These are phyloP conservation scores for Mucor saturninus DNA, from an alignment of 371 early-diverging fungal genomes.

Conservation along the genomic window DNA sequence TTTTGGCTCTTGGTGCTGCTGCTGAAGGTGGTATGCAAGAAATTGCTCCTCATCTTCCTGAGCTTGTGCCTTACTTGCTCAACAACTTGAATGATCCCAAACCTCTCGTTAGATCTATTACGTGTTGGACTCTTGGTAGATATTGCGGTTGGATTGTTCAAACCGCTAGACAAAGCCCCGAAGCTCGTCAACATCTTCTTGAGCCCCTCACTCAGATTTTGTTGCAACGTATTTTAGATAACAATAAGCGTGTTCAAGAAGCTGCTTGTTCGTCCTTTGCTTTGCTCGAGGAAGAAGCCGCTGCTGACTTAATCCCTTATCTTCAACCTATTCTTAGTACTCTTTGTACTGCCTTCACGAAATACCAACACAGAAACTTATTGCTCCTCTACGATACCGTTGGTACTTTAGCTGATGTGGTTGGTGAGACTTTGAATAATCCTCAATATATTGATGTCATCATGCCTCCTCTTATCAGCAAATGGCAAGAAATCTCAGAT, in stretches of 20 bases:
- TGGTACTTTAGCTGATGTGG: slow-evolving; percentile 92
- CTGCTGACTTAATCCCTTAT: slow-evolving; percentile 76
- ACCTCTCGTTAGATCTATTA: slow-evolving; percentile 94
- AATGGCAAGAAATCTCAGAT: slow-evolving; percentile 79
- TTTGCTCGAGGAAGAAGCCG: slow-evolving; percentile 88
- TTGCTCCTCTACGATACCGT: slow-evolving; percentile 91
- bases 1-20: slow-evolving; percentile 95
- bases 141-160: slow-evolving; percentile 80
- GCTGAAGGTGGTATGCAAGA: slow-evolving; percentile 91
- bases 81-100: slow-evolving; percentile 79
- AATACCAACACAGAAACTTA: slow-evolving; percentile 91
- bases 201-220: slow-evolving; percentile 80
- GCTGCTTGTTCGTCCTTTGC: slow-evolving; percentile 93
- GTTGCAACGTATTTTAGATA: slow-evolving; percentile 80
- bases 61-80: slow-evolving; percentile 85
- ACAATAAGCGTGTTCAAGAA: slow-evolving; percentile 94
- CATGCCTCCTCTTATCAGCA: slow-evolving; percentile 83
- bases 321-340: slow-evolving; percentile 81
- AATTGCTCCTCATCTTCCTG: slow-evolving; percentile 88
- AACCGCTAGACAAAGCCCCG: slow-evolving; percentile 53
- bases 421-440: slow-evolving; percentile 77
- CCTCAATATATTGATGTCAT: slow-evolving; percentile 75
- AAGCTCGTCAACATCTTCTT: slow-evolving; percentile 74
- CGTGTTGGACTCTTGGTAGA: slow-evolving; percentile 96
- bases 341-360: slow-evolving; percentile 77